Conservation (phyloP, 2,329 filamentous ascomycete genomes). For the Botrytis medusae region DNA sequence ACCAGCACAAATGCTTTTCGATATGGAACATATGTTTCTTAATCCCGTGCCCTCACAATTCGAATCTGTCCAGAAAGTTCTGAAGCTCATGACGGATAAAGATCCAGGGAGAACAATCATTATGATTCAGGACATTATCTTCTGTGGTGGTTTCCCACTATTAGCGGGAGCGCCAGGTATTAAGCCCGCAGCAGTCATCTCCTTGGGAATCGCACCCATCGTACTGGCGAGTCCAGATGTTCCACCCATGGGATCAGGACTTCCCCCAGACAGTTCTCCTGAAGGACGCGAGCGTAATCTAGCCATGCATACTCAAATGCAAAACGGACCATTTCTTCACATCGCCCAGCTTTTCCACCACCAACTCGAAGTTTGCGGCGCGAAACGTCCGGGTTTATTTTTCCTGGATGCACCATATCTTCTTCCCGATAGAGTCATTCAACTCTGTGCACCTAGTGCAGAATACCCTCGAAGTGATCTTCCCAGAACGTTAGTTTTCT, state of each 20-base stretch:
- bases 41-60: not conserved
- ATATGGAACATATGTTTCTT: not conserved
- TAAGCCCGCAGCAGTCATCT: slow-evolving; percentile 42
- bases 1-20: not conserved
- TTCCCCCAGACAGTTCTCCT: slow-evolving; percentile 42
- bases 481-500: not conserved
- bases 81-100: slow-evolving; percentile 10
- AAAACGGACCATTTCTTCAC: slow-evolving; percentile 12
- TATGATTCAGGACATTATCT: not conserved
- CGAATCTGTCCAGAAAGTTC: not conserved
- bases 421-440: not conserved
- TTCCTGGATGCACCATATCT: slow-evolving; percentile 31
- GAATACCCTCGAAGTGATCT: not conserved
- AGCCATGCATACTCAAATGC: slow-evolving; percentile 27
- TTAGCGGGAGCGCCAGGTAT: slow-evolving; percentile 44
- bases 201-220: slow-evolving; percentile 43
- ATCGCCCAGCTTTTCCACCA: not conserved
- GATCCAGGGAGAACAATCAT: not conserved
- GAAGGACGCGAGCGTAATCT: slow-evolving; percentile 43
- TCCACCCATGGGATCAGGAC: slow-evolving; percentile 42
- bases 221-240: slow-evolving; percentile 41
- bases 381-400: slow-evolving; percentile 6
- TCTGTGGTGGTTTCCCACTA: not conserved
- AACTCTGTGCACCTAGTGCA: not conserved
- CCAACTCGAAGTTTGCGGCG: slow-evolving; percentile 36